Evolutionary conservation across 106 monocot genomes (phyloP).

Genomic region (Triglochin maritima): DNA sequence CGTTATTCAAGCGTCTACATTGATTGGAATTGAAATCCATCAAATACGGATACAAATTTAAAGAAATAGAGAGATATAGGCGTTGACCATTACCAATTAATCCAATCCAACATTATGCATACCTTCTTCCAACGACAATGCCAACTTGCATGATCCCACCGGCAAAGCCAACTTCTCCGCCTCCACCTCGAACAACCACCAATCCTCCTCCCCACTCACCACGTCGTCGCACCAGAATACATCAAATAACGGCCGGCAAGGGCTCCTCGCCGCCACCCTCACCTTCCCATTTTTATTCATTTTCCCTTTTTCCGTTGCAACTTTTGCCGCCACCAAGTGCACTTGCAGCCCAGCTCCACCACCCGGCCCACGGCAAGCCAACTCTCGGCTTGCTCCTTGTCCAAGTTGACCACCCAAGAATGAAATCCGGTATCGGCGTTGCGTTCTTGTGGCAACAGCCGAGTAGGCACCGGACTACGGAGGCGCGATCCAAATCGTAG

Average conservation of each 20-base stretch:
- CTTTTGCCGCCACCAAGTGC: constrained; percentile 48
- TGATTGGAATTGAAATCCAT: too few species aligned
- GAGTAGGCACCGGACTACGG: constrained; percentile 26
- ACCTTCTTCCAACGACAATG: constrained; percentile 51
- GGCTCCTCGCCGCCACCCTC: constrained; percentile 37
- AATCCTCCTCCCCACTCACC: constrained; percentile 48
- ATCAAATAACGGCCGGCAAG: constrained; percentile 81
- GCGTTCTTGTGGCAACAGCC: constrained; percentile 15
- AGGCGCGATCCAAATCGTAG: constrained; percentile 6
- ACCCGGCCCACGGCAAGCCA: background rate
- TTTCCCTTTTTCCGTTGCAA: constrained; percentile 38
- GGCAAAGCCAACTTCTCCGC: constrained; percentile 60
- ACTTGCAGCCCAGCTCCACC: constrained; percentile 40
- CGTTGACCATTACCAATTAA: too few species aligned
- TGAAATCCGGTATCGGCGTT: constrained; percentile 12
- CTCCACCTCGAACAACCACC: constrained; percentile 68
- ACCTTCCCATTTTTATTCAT: constrained; percentile 34
- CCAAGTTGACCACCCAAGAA: constrained; percentile 35
- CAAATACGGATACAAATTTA: too few species aligned
- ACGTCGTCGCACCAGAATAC: constrained; percentile 63
- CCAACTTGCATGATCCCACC: constrained; percentile 69
- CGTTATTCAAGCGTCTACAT: too few species aligned
- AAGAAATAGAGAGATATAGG: too few species aligned
- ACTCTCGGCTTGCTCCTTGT: constrained; percentile 9
- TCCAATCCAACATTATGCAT: too few species aligned